Base-by-base conservation (phyloP, 2,329 filamentous ascomycete species). In the Endothia cerciana region DNA sequence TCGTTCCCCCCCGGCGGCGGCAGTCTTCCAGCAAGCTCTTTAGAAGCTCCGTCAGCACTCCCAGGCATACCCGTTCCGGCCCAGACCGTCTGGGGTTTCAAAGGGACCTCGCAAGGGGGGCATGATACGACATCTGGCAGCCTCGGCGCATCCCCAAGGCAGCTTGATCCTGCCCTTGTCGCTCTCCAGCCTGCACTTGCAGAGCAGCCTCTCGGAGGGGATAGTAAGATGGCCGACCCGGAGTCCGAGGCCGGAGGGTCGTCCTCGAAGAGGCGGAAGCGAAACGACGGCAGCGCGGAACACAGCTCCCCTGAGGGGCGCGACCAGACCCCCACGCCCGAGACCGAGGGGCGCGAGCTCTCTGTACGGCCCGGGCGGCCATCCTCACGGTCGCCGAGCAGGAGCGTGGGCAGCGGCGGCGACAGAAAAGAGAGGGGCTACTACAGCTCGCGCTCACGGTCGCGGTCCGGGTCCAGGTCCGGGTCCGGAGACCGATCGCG, bases 291-390 rank as follows among this genome's bases (percentile, higher is more conserved):
- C 63, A 80, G 77, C 69, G 72, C 74, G 60, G 75, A 75, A 43
- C 80, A 81, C 71, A 78, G 77, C 66, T 82, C 79, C 41, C 80
- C 84, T 8, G 82, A 85, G 67, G 59, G 64, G 33, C 61, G 40
- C 41, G 38, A 67, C n/a, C 63, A 64, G 47, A 49, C 56, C 25
- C 53, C 65, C 36, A 57, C 59, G 19, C 61, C 63, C 36, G 19
- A 59, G 13, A 56, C 25, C 58, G 55, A 64, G 28, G 30, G 36
- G 11, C 71, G 71, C 49, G 68, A 68, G 49, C 70, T 74, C 55
- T 74, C 73, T 4, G 73, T 75, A 22, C 72, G 71, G 38, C 67
- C 70, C 43, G 70, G 67, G 13, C 71, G 68, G 10, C 72, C 69
- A 15, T 56, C 63, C 13, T 72, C 70, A 8, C 67, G 67, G 11